phyloP scores from a whole-genome alignment of 2,329 filamentous ascomycete species.

The Trichophyton benhamiae region DNA sequence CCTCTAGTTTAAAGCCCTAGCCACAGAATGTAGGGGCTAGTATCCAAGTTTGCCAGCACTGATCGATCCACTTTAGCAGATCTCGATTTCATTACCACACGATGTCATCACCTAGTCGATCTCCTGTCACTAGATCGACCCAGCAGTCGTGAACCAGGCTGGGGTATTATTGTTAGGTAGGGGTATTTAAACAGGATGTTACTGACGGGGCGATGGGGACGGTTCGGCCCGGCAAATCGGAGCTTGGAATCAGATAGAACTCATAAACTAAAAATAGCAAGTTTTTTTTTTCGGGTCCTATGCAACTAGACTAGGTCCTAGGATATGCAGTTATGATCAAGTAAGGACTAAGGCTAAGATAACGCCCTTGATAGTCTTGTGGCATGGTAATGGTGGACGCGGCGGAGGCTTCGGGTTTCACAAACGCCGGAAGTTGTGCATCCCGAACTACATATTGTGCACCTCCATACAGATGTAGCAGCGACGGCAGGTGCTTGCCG shows the following conservation, averaged over 20 bases:
- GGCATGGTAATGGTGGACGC: not conserved
- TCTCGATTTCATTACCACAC: not conserved
- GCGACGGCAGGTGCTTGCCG: not conserved
- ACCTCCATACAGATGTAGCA: not conserved
- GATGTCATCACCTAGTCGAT: not conserved
- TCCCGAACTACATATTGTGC: not conserved
- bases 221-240: not conserved
- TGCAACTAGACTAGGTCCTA: not conserved
- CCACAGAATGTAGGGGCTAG: no score
- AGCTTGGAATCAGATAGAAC: not conserved
- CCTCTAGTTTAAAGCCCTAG: no score
- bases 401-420: not conserved
- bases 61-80: not conserved
- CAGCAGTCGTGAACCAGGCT: not conserved
- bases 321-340: constrained; percentile 1
- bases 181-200: no score
- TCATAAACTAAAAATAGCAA: not conserved
- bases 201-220: not conserved
- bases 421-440: not conserved
- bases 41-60: not conserved
- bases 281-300: not conserved
- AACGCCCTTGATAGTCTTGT: not conserved
- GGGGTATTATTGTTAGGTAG: not conserved
- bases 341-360: not conserved
- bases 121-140: not conserved